phyloP scores from a whole-genome alignment of 352 stramenopile genomes.

The Aphanomyces astaci region DNA sequence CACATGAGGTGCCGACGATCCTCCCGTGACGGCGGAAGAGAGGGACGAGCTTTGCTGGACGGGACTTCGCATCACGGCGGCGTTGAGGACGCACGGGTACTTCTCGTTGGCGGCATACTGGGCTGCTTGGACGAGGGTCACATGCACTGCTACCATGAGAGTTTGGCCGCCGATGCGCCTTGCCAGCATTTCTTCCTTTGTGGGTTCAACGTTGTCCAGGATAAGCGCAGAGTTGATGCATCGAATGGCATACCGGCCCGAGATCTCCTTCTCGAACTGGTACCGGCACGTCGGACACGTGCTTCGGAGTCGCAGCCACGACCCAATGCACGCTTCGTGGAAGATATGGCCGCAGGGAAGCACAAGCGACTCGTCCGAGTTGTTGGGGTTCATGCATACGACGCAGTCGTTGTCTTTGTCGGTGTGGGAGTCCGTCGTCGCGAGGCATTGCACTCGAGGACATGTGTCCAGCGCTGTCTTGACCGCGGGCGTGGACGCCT shows the following conservation, averaged over 20 bases:
- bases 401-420: slow-evolving; percentile 58
- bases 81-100: slow-evolving; percentile 74
- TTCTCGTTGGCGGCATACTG: slow-evolving; percentile 50
- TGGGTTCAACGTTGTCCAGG: slow-evolving; percentile 49
- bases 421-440: too few species aligned
- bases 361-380: slow-evolving; percentile 52
- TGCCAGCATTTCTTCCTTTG: slow-evolving; percentile 57
- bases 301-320: slow-evolving; percentile 88
- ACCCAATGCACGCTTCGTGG: slow-evolving; percentile 88
- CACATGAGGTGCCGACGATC: slow-evolving; percentile 25
- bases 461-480: slow-evolving; percentile 2
- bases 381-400: slow-evolving; percentile 90
- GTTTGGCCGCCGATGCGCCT: slow-evolving; percentile 47
- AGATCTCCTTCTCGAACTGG: slow-evolving; percentile 82
- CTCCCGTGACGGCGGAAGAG: too few species aligned
- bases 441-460: background rate
- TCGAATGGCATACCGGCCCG: slow-evolving; percentile 63
- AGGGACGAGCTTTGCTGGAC: too few species aligned
- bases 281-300: slow-evolving; percentile 92
- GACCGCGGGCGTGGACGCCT: slow-evolving; percentile 25
- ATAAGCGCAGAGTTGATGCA: slow-evolving; percentile 73
- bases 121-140: slow-evolving; percentile 59
- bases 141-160: slow-evolving; percentile 61
- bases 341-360: slow-evolving; percentile 92
- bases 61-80: slow-evolving; percentile 54